phyloP scores from a whole-genome alignment of 1,284 basidiomycete species.

The Sphagnurus paluster region DNA sequence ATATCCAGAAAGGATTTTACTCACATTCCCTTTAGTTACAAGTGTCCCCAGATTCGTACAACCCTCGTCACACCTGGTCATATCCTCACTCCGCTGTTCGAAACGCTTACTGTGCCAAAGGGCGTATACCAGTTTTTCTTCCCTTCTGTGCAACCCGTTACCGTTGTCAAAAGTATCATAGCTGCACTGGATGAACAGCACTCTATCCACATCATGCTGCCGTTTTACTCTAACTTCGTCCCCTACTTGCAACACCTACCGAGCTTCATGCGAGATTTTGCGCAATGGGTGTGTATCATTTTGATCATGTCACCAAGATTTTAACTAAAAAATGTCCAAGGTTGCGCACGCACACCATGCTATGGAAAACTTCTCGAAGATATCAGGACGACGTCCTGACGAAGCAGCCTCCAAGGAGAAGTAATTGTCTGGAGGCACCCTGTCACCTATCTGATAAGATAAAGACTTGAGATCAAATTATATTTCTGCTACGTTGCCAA shows the following conservation, averaged over 20 bases:
- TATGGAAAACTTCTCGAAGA: slow-evolving; percentile 49
- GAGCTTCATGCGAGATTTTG: slow-evolving; percentile 70
- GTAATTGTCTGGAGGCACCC: background rate
- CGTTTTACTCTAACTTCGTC: slow-evolving; percentile 68
- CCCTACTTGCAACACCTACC: slow-evolving; percentile 60
- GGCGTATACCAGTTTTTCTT: slow-evolving; percentile 67
- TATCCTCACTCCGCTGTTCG: slow-evolving; percentile 75
- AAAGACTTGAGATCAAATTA: no score
- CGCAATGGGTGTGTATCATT: slow-evolving; percentile 59
- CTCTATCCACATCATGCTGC: slow-evolving; percentile 68
- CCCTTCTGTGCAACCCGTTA: slow-evolving; percentile 71
- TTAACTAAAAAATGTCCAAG: slow-evolving; percentile 19
- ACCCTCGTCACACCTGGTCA: slow-evolving; percentile 81
- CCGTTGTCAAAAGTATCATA: slow-evolving; percentile 81
- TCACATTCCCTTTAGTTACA: slow-evolving; percentile 52
- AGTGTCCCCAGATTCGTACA: slow-evolving; percentile 73
- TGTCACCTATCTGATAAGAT: background rate
- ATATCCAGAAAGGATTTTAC: slow-evolving; percentile 12
- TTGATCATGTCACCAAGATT: background rate
- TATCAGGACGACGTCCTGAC: slow-evolving; percentile 35
- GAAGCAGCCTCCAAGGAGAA: slow-evolving; percentile 27
- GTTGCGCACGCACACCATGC: slow-evolving; percentile 36
- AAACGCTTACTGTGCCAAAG: slow-evolving; percentile 51
- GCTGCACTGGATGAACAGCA: slow-evolving; percentile 76
- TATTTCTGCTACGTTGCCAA: no score